Evolutionary conservation across 441 rosid species (phyloP), one percentile per base, ranked within the genome.

Genomic region (Gossypium gossypioides): DNA sequence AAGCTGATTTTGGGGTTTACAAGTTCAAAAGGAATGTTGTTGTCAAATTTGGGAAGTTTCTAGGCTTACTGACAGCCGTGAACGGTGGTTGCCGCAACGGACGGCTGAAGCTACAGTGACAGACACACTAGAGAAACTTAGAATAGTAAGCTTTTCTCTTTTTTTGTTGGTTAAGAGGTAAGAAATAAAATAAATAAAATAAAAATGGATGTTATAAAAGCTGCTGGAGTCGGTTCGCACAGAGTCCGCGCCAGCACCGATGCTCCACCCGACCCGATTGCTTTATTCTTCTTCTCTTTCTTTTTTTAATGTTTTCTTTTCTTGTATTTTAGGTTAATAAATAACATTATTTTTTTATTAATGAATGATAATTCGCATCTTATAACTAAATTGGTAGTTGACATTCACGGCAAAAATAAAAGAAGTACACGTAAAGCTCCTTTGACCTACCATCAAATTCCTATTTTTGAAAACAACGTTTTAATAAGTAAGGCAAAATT

Each of bases 371-470:
- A 16, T 16, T 51, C 8, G 56, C 10, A 8, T 51, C 22, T 51
- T 6, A 16, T 15, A n/a, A 51, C 56, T 16, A 51, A 15, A 16
- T 4, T 6, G 56, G 56, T 16, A 5, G 56, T 51, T 51, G 56
- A 16, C 56, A 37, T 37, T 7, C 42, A 37, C 42, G 42, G 10
- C 42, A 51, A 51, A 51, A 6, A 51, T 54, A 56, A 22, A 3
- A 27, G 8, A 3, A 32, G 69, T 9, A 22, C 37, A 63, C 5
- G 32, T 4, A 52, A 15, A 73, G 72, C 68, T 29, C 76, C 71
- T 48, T 77, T 66, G 57, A 71, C 82, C 74, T 54, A 65, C 76
- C 74, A 32, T 29, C 15, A 34, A 63, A 70, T 27, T 15, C 19
- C 10, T 5, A 51, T 16, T 51, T 34, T 37, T 7, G 10, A 37